Evolutionary conservation across 139 green algal species (phyloP), one percentile per base, ranked within the genome.

Genomic region (Chlamydomonas incerta): DNA sequence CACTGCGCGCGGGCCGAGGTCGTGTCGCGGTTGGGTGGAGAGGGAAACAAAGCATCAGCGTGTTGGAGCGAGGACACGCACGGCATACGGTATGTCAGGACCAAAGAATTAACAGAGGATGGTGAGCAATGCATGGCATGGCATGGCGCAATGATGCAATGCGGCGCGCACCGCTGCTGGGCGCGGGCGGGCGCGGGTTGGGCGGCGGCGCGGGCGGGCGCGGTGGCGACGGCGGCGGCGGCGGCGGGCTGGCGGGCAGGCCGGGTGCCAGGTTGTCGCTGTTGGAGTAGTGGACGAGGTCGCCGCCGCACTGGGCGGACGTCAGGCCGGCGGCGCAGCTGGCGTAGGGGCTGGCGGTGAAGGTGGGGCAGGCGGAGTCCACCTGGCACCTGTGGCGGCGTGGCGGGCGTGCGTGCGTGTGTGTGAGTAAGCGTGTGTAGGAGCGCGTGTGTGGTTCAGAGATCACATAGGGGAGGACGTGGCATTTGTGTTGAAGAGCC

Each of bases 321-420:
- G 52, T 69, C 34, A 81, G 34, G 52, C 31, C 70, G 24, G 52
- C 2, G 31, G 31, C 33, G 74, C 74, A 81, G 34, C 35, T 14
- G 29, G 52, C 28, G 33, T 28, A 57, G 24, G 74, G 74, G 57
- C n/a, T 35, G 33, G 23, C 0, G 13, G 33, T 26, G 60, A 70
- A 82, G 24, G 58, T 52, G 3, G 74, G 35, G 37, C 74, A 82
- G 74, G 58, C 13, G 11, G 74, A 24, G 29, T 37, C 35, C 35
- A 72, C 74, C 57, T 72, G 58, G 28, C 74, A 82, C 37, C 74
- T 82, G 74, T 21, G 21, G 52, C n/a, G n/a, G n/a, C n/a, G n/a
- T n/a, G n/a, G n/a, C n/a, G n/a, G n/a, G n/a, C n/a, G n/a, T n/a
- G n/a, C n/a, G n/a, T n/a, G n/a, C n/a, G n/a, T 57, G 33, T 66